These are phyloP conservation scores for Sarocladium strictum DNA, from an alignment of 2,329 filamentous ascomycete species.

Conservation along the genomic window DNA sequence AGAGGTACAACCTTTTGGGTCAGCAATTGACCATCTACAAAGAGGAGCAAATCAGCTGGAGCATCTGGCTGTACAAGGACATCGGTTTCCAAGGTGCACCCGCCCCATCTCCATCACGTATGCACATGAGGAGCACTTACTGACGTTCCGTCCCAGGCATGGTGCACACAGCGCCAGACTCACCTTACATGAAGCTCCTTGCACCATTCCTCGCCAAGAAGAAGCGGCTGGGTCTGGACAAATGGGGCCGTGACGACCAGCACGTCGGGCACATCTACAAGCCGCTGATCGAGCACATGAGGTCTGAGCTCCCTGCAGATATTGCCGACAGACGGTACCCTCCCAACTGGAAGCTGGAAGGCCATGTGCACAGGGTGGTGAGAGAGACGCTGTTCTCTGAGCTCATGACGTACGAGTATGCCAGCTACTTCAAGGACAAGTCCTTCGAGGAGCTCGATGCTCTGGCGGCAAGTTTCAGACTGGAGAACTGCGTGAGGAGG, in stretches of 20 bases:
- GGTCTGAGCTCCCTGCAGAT: neutral
- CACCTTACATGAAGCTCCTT: constrained; percentile 43
- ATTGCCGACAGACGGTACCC: constrained; percentile 7
- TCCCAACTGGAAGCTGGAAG: constrained; percentile 4
- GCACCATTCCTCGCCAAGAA: constrained; percentile 50
- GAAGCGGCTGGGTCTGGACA: constrained; percentile 43
- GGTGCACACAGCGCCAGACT: constrained; percentile 39
- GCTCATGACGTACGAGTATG: constrained; percentile 17
- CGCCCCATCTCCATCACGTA: too few species aligned
- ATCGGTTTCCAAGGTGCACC: constrained; percentile 27
- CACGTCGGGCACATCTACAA: constrained; percentile 15
- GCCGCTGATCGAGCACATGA: constrained; percentile 8
- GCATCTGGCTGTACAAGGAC: constrained; percentile 54
- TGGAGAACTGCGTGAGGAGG: constrained; percentile 47
- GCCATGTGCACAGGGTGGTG: constrained; percentile 8
- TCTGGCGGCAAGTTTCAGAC: constrained; percentile 42
- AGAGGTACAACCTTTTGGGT: constrained; percentile 32
- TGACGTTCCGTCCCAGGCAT: constrained; percentile 38
- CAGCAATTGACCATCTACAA: constrained; percentile 32
- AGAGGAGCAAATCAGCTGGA: constrained; percentile 33
- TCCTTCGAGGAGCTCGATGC: constrained; percentile 46
- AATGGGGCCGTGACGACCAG: constrained; percentile 39
- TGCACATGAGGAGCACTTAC: neutral
- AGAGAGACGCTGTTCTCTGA: constrained; percentile 8
- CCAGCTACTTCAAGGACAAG: constrained; percentile 45